Evolutionary conservation across 176 grass and related monocot species (phyloP).

Genomic region (Rhynchospora tenuis): DNA sequence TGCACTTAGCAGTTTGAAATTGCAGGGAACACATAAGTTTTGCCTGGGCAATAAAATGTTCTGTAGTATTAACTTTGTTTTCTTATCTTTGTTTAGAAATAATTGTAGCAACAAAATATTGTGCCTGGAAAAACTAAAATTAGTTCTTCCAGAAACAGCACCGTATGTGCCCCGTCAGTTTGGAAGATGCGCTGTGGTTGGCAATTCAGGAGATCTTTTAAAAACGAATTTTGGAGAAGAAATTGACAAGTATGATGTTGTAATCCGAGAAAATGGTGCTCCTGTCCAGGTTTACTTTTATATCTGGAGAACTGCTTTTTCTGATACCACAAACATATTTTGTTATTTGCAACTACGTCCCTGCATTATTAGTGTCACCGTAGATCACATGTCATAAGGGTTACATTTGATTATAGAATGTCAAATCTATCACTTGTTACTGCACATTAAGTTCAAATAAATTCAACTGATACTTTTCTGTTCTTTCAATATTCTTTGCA

Average conservation of each 20-base stretch:
- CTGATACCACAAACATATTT: not conserved
- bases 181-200: conserved; percentile 78
- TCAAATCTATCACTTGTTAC: not conserved
- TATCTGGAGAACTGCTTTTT: not conserved
- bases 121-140: conserved; percentile 84
- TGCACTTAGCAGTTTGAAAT: not conserved
- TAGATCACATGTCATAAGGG: not conserved
- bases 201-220: conserved; percentile 95
- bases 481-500: not conserved
- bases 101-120: conserved; percentile 67
- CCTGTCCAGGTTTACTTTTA: conserved; percentile 57
- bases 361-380: not conserved
- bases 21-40: not conserved
- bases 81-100: conserved; percentile 42
- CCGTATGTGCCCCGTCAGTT: conserved; percentile 78
- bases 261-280: conserved; percentile 92
- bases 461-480: not conserved
- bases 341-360: not conserved
- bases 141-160: conserved; percentile 73
- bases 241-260: conserved; percentile 86
- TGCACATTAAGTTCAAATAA: not conserved
- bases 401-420: not conserved
- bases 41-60: not conserved
- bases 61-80: not conserved
- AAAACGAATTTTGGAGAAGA: conserved; percentile 95